phyloP scores from a whole-genome alignment of 305 asterid species.

The Lippia alba region DNA sequence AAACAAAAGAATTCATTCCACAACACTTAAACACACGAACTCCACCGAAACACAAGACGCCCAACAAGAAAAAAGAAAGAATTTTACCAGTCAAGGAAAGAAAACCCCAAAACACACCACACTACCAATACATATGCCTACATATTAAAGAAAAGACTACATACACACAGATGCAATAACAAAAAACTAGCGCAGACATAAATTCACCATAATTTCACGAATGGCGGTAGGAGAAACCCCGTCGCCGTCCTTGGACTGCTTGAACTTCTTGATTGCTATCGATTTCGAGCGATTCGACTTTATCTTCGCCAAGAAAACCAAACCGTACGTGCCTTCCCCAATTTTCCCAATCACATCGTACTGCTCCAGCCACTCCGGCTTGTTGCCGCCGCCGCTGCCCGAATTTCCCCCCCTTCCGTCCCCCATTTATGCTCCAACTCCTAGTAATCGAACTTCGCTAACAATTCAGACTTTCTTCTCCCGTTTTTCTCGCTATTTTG shows the following conservation, averaged over 20 bases:
- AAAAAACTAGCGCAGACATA: neutral
- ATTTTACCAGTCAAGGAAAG: constrained; percentile 1
- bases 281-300: constrained; percentile 82
- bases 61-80: neutral
- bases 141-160: constrained; percentile 13
- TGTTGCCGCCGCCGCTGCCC: constrained; percentile 42
- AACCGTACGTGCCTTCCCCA: constrained; percentile 96
- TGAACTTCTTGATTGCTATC: constrained; percentile 95
- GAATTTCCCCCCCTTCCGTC: constrained; percentile 68
- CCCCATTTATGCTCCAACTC: constrained; percentile 51
- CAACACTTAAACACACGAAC: constrained; percentile 16
- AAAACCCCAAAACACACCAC: constrained; percentile 12
- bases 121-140: neutral
- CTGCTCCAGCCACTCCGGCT: constrained; percentile 96
- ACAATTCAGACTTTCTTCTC: neutral
- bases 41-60: constrained; percentile 4
- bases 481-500: neutral
- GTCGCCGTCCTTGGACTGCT: constrained; percentile 98
- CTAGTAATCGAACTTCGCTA: neutral
- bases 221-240: constrained; percentile 99
- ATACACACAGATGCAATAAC: neutral
- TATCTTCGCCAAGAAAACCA: constrained; percentile 88
- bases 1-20: constrained; percentile 9
- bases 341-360: constrained; percentile 95
- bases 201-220: constrained; percentile 92